A percentile compares a stretch with the other conserved stretches of the same genome.
phyloP scores from a whole-genome alignment of 805 yeast species.

The Tetrapisispora taiwanensis region DNA sequence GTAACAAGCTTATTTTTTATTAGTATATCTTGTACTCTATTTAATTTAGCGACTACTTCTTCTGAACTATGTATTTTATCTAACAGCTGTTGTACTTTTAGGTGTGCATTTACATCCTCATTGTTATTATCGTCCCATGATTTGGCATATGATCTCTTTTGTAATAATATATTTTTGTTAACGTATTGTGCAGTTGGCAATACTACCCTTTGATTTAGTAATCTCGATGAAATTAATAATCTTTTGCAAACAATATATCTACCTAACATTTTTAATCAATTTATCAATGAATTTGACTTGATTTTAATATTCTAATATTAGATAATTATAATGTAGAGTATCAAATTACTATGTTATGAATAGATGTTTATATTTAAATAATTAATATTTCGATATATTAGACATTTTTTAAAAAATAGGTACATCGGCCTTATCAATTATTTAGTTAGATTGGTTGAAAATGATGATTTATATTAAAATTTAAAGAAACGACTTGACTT shows the following conservation, averaged over 20 bases:
- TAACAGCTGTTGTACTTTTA: constrained; percentile 19
- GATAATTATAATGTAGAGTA: no score
- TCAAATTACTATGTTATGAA: no score
- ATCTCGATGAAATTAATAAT: not conserved
- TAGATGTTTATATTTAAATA: no score
- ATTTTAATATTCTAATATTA: no score
- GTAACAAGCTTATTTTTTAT: constrained; percentile 13
- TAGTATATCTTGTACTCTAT: constrained; percentile 15
- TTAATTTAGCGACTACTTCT: constrained; percentile 13
- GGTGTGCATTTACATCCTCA: constrained; percentile 19
- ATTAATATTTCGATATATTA: no score
- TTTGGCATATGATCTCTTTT: constrained; percentile 15
- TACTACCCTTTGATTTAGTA: not conserved
- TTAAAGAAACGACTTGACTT: no score
- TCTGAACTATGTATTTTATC: constrained; percentile 19
- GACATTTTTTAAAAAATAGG: no score
- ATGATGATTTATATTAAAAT: no score
- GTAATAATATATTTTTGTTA: no score
- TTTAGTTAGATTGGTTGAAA: no score
- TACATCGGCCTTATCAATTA: no score
- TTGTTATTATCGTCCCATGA: constrained; percentile 22
- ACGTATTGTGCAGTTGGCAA: not conserved
- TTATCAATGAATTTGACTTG: no score
- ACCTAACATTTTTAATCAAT: not conserved
- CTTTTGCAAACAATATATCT: not conserved